Conservation (phyloP, 192 early-diverging fungal species). For the Rhizophagus clarus region DNA sequence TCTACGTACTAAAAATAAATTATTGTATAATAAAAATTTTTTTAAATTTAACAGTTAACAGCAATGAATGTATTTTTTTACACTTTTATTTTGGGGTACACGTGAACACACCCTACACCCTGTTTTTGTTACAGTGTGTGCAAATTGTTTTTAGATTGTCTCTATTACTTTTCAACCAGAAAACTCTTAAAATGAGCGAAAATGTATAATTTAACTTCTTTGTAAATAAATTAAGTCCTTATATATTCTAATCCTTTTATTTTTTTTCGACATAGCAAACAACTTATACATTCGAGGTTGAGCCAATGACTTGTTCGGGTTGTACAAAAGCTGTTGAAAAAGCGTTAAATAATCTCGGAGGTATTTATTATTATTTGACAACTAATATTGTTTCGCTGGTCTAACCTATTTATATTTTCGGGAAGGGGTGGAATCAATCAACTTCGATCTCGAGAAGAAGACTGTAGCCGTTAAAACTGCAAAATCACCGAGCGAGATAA, state of each 20-base stretch:
- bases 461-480: background rate
- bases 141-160: too few relatives aligned
- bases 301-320: background rate
- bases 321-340: constrained; percentile 8
- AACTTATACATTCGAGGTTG: background rate
- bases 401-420: background rate
- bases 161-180: too few relatives aligned
- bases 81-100: too few relatives aligned
- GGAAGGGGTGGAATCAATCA: background rate
- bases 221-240: too few relatives aligned
- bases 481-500: background rate
- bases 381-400: background rate
- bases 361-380: background rate
- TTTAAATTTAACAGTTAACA: too few relatives aligned
- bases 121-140: too few relatives aligned
- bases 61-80: too few relatives aligned
- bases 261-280: background rate
- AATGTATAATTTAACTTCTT: too few relatives aligned
- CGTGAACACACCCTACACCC: too few relatives aligned
- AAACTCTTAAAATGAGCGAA: too few relatives aligned
- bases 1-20: too few relatives aligned
- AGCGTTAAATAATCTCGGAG: constrained; percentile 3
- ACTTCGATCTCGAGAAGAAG: background rate
- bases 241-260: background rate
- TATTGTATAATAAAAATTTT: too few relatives aligned